A percentile compares a stretch with the other conserved stretches of the same genome.
Evolutionary conservation across 2,329 filamentous ascomycete genomes (phyloP).

Genomic region (Neonectria neomacrospora): DNA sequence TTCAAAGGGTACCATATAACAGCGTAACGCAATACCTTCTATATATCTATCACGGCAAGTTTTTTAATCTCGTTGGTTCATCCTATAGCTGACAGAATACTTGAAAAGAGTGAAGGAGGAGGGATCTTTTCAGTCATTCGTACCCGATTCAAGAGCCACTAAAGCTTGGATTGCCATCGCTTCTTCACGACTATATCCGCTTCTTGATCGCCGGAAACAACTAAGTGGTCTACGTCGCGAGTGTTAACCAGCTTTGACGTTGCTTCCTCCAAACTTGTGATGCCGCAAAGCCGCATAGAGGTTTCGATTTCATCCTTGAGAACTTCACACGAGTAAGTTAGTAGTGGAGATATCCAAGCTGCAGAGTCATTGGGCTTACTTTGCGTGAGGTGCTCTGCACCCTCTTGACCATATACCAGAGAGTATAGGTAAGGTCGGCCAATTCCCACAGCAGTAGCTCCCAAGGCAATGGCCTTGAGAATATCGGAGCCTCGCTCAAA

Average conservation of each 20-base stretch:
- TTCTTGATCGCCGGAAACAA: slow-evolving; percentile 22
- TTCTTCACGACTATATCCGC: not conserved
- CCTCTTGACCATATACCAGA: slow-evolving; percentile 62
- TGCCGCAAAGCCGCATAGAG: slow-evolving; percentile 41
- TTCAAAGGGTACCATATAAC: not conserved
- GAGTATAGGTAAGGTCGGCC: slow-evolving; percentile 63
- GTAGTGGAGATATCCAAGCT: not conserved
- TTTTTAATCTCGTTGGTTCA: not conserved
- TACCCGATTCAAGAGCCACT: not conserved
- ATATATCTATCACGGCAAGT: not conserved
- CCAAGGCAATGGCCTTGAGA: slow-evolving; percentile 62
- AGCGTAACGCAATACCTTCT: not conserved
- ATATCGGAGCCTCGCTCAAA: slow-evolving; percentile 64
- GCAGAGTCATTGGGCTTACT: slow-evolving; percentile 54
- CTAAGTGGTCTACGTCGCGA: slow-evolving; percentile 41
- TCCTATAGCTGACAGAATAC: not conserved
- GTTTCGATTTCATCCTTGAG: slow-evolving; percentile 43
- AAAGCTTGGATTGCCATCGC: slow-evolving; percentile 8
- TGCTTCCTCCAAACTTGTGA: slow-evolving; percentile 36
- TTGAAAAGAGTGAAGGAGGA: too few species aligned
- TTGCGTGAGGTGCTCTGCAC: slow-evolving; percentile 62
- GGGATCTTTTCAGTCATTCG: too few species aligned
- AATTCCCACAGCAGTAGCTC: slow-evolving; percentile 64
- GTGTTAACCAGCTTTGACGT: slow-evolving; percentile 40
- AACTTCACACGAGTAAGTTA: slow-evolving; percentile 20